Evolutionary conservation across 108 stramenopile genomes (phyloP), one percentile per base, ranked within the genome.

Genomic region (Schizochytrium sp.): DNA sequence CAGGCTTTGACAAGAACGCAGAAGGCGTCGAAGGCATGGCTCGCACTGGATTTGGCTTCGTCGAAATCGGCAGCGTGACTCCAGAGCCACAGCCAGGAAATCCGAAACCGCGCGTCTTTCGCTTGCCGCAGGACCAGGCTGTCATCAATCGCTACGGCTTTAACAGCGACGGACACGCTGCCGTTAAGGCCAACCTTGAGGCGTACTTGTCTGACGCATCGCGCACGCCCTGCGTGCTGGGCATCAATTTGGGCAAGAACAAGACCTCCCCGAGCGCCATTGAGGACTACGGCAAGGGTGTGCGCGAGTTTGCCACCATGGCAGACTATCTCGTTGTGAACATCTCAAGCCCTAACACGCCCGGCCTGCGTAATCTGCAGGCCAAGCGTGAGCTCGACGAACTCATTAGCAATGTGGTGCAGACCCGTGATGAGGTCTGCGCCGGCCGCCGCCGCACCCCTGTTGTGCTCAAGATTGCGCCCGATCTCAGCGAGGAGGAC

Each of bases 111-210:
- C 95, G 98, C 58, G 96, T 97, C 93, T 98, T 97, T 91, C 95
- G 98, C 57, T 91, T 98, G 57, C 48, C 88, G 23, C 96, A 97
- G 90, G 98, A 99, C 90, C 59, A 87, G 5, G 98, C 93, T 3
- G 95, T 99, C 28, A 97, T 99, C 88, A 99, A 99, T 89, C 94
- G 97, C 72, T 98, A 96, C 93, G 98, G 98, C 47, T 98, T 99
- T 90, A 98, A 98, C 93, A 95, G 93, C 34, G 87, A 93, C 72
- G 98, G 97, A 5, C 90, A 93, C 18, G 93, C 93, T 18, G 88
- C 57, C 43, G 97, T 97, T 6, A 51, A 92, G 88, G 88, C 63
- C 14, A 89, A 94, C 83, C 87, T 97, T 72, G 21, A 76, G 57
- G 72, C 43, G 18, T 72, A 60, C 55, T 29, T 88, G 72, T 14